These are phyloP conservation scores for Magnolia officinalis DNA, from an alignment of 164 flowering plant genomes.

Conservation along the genomic window DNA sequence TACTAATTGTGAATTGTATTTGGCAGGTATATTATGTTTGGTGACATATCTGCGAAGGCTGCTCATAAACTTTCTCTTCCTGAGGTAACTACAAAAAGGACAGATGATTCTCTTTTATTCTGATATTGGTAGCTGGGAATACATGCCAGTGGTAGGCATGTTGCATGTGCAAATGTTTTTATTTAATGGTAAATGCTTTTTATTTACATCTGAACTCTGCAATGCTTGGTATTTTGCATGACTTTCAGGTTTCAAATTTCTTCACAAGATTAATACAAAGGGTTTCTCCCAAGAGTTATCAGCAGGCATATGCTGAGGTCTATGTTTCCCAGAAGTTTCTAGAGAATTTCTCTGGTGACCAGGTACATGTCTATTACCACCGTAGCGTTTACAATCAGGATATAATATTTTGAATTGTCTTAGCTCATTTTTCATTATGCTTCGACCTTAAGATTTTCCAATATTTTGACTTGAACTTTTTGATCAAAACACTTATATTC, in stretches of 20 bases:
- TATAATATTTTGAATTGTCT: no score
- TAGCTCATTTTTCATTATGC: no score
- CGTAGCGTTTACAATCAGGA: not conserved
- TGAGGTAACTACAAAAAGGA: constrained; percentile 38
- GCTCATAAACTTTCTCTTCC: constrained; percentile 81
- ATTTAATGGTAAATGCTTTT: not conserved
- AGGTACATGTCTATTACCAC: constrained; percentile 40
- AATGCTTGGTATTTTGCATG: constrained; percentile 4
- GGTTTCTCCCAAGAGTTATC: constrained; percentile 95
- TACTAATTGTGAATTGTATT: constrained; percentile 8
- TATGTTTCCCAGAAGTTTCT: constrained; percentile 78
- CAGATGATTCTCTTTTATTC: not conserved
- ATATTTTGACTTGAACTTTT: not conserved
- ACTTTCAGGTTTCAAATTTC: constrained; percentile 73
- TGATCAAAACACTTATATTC: not conserved
- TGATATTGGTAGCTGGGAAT: not conserved
- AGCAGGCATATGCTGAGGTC: constrained; percentile 88
- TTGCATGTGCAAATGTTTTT: not conserved
- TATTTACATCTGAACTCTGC: constrained; percentile 1
- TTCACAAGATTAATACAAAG: constrained; percentile 84
- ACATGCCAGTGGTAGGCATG: not conserved
- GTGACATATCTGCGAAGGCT: constrained; percentile 81
- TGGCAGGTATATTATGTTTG: constrained; percentile 81
- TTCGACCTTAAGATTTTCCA: not conserved
- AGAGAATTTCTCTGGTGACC: constrained; percentile 94